Evolutionary conservation across 2,329 filamentous ascomycete species (phyloP).

Genomic region (Bretziella fagacearum): DNA sequence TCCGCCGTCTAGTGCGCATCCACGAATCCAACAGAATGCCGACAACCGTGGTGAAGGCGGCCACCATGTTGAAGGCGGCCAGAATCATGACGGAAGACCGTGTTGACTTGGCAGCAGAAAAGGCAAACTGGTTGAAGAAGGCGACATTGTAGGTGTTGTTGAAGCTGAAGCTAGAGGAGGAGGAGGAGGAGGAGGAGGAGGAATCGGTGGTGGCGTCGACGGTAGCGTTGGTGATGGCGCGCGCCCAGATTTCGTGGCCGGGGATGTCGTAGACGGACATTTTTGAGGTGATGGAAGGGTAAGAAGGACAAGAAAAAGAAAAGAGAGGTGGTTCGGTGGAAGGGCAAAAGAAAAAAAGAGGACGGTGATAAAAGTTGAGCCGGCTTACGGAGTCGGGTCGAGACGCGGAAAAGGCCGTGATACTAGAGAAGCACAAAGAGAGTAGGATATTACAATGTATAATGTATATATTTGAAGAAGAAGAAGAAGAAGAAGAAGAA

Average conservation of each 20-base stretch:
- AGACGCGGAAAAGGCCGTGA: not conserved
- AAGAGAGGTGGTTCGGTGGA: not conserved
- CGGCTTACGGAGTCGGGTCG: slow-evolving; percentile 3
- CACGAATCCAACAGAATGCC: slow-evolving; percentile 43
- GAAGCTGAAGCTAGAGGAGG: slow-evolving; percentile 17
- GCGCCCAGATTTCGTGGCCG: slow-evolving; percentile 4
- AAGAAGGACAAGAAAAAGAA: not conserved
- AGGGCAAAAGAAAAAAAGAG: not conserved
- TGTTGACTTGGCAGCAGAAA: slow-evolving; percentile 38
- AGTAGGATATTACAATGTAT: too few species aligned
- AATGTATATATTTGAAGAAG: not conserved
- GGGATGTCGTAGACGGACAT: slow-evolving; percentile 7
- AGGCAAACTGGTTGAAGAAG: slow-evolving; percentile 34
- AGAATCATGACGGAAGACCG: slow-evolving; percentile 45
- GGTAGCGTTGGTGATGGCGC: slow-evolving; percentile 5
- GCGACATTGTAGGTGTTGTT: slow-evolving; percentile 26
- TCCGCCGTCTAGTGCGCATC: slow-evolving; percentile 26
- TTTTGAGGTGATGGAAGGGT: not conserved
- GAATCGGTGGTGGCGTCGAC: slow-evolving; percentile 15
- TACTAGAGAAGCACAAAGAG: too few species aligned
- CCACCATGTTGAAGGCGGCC: slow-evolving; percentile 42
- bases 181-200: slow-evolving; percentile 5
- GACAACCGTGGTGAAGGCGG: slow-evolving; percentile 36
- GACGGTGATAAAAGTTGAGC: not conserved
- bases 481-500: slow-evolving; percentile 6